These are phyloP conservation scores for Rhizopogon rudus DNA, from an alignment of 768 basidiomycete genomes.

Conservation along the genomic window DNA sequence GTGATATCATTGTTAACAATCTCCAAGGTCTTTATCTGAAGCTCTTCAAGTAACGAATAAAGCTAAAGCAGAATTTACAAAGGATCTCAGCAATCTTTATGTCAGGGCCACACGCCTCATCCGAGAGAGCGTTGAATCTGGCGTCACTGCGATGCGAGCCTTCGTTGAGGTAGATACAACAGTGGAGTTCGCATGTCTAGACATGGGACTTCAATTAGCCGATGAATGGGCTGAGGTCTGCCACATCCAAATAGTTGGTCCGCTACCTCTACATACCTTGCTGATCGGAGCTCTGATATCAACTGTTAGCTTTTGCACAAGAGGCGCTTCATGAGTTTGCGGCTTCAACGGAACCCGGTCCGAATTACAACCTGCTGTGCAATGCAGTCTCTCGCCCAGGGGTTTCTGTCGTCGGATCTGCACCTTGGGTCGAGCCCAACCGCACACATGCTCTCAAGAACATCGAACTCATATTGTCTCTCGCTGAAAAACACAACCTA, in stretches of 20 bases:
- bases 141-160: conserved; percentile 65
- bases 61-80: conserved; percentile 47
- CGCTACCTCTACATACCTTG: conserved; percentile 1
- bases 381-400: conserved; percentile 34
- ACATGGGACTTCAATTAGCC: conserved; percentile 44
- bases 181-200: conserved; percentile 50
- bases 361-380: conserved; percentile 42
- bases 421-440: conserved; percentile 59
- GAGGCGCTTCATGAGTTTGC: conserved; percentile 45
- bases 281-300: background rate
- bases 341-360: conserved; percentile 31
- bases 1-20: background rate
- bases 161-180: conserved; percentile 59
- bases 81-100: conserved; percentile 40
- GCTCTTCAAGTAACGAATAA: conserved; percentile 47
- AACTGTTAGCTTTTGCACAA: conserved; percentile 51
- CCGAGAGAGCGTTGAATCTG: conserved; percentile 50
- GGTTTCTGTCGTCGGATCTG: conserved; percentile 55
- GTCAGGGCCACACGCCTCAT: conserved; percentile 49
- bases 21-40: conserved; percentile 47
- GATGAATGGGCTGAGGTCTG: conserved; percentile 41
- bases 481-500: conserved; percentile 31
- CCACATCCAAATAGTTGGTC: conserved; percentile 56
- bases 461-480: conserved; percentile 45
- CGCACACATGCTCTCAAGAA: conserved; percentile 44